Base-by-base conservation (phyloP, 2,329 filamentous ascomycete species). In the Pseudopithomyces maydicus region DNA sequence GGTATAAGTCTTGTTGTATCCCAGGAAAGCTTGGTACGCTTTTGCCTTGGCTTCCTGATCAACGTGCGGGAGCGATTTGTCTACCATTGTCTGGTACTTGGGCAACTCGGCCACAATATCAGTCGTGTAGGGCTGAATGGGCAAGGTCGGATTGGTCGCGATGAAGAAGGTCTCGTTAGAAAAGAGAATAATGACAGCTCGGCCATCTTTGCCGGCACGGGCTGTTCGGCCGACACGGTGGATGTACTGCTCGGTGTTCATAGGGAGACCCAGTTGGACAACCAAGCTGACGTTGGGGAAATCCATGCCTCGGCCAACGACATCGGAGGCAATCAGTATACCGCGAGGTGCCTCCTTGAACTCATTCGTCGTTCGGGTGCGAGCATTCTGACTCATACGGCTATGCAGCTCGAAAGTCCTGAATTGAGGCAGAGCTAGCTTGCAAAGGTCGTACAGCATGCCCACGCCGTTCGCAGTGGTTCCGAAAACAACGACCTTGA, bases 181-280 rank as follows among this genome's bases (percentile, higher is more conserved):
- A 10, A 81, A 83, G 42, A 86, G 76, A 15, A 85, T 63, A 51
- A 85, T 81, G 54, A 85, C 76, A 12, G 83, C 83, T 38, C 82
- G 80, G 11, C 83, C 83, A 47, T 83, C 79, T 23, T 78, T 79
- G 15, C 74, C 74, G 15, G 74, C 74, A 38, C 74, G 68, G n/a
- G 72, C 80, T 26, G 77, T 79, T 43, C 77, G 74, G 17, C 74
- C 77, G 10, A 79, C 73, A 15, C 77, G 77, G 56, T 80, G 74
- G 29, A 76, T 58, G 44, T 76, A 76, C 58, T 84, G 81, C 52
- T 84, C 83, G 15, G 75, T 76, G 46, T 77, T 79, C 2, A 78
- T 78, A 0, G 83, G 82, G 6, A 84, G 68, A 33, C 82, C 82
- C 4, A 81, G 67, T 62, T 82, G 80, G 32, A 82, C 70, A 33